Base-by-base conservation (phyloP, 257 asterid species). In the Verbascum thapsus region DNA sequence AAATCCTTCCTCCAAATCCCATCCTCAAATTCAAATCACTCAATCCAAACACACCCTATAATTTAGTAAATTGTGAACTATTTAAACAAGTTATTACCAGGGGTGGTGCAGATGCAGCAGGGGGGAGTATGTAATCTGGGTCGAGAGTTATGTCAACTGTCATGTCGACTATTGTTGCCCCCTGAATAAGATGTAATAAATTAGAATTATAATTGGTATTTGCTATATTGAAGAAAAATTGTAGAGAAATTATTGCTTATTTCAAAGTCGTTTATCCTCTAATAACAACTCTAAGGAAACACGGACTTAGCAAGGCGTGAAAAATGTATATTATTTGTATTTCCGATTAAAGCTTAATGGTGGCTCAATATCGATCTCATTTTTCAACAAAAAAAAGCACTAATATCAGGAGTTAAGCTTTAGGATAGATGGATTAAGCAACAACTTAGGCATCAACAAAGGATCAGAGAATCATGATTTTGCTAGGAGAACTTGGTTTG, bases 111-210 rank as follows among this genome's bases (percentile, higher is more conserved):
- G 61, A 71, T 70, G 95, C 96, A 70, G 83, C 76, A 34, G 87
- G 83, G 56, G 97, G 96, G 71, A 90, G 88, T 75, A 76, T 74
- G 83, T 90, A 90, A 63, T 77, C 81, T 17, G 86, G 84, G 68
- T 87, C 96, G n/a, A 42, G 70, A 56, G 75, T 67, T 20, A 90
- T 76, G 8, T 76, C 74, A 57, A 90, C 95, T 7, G 92, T 71
- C 96, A 80, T 85, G 83, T 90, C 97, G 23, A 90, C 91, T 65
- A 90, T 90, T 45, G 97, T 90, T 79, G 97, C 97, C 39, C 97
- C 96, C 96, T 90, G 79, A 61, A 59, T 68, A 40, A 49, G 41
- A 5, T 10, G n/a, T 26, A 35, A 53, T 18, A 51, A 16, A 13
- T 42, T 41, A 32, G 17, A 48, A 22, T 52, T 7, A 22, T 56